Evolutionary conservation across 345 rosid species (phyloP).

Genomic region (Turritis glabra): DNA sequence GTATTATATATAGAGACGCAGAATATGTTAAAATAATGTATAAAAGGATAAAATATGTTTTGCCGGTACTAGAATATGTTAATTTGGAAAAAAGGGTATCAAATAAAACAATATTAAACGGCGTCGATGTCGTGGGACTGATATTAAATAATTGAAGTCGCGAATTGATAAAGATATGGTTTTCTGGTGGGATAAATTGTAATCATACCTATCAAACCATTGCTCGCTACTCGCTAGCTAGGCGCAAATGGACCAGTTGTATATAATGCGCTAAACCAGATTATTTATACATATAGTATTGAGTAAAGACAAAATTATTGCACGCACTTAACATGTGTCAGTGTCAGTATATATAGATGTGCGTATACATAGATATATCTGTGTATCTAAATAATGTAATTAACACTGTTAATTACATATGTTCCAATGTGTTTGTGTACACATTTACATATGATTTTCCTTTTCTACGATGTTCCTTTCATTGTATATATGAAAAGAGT

Average conservation of each 20-base stretch:
- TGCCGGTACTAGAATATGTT: neutral
- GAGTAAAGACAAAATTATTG: conserved; percentile 31
- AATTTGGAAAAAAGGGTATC: neutral
- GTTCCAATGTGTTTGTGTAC: neutral
- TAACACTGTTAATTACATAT: neutral
- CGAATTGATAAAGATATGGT: conserved; percentile 31
- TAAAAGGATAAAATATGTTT: neutral
- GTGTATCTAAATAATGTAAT: neutral
- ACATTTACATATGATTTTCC: too few relatives aligned
- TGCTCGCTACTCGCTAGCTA: neutral
- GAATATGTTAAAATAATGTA: neutral
- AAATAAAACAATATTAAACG: conserved; percentile 16
- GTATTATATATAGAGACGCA: conserved; percentile 12
- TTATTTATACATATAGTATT: neutral
- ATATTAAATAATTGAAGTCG: conserved; percentile 15
- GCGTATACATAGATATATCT: neutral
- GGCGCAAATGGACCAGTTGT: conserved; percentile 31
- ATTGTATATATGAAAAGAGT: neutral
- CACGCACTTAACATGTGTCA: conserved; percentile 33
- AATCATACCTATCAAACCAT: conserved; percentile 16
- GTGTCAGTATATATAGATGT: neutral
- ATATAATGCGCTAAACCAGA: conserved; percentile 23
- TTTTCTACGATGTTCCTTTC: neutral
- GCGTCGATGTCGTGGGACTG: conserved; percentile 30
- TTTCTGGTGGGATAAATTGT: conserved; percentile 35